A percentile compares a stretch with the other conserved stretches of the same genome.
These are phyloP conservation scores for Agaricus sinodeliciosus DNA, from an alignment of 768 basidiomycete genomes.

Conservation along the genomic window DNA sequence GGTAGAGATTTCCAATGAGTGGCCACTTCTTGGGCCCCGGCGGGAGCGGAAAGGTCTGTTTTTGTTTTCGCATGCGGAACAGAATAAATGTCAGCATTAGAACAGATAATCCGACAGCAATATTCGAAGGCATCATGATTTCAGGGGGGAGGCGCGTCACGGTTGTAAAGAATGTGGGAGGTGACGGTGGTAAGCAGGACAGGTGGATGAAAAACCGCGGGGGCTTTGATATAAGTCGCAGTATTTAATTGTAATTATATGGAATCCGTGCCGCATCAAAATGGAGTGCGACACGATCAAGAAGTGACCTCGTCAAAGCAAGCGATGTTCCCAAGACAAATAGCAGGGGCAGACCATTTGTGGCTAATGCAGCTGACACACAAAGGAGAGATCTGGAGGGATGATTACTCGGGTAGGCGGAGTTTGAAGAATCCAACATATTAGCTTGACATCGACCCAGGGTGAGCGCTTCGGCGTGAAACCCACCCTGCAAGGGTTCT, in stretches of 20 bases:
- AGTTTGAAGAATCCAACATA: not conserved
- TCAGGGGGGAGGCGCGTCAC: not conserved
- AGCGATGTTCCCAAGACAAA: not conserved
- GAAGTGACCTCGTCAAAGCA: too few relatives aligned
- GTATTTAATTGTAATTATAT: not conserved
- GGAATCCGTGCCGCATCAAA: conserved; percentile 3
- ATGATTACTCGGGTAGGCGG: conserved; percentile 2
- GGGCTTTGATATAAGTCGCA: not conserved
- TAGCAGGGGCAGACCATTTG: not conserved
- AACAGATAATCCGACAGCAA: not conserved
- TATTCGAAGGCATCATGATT: not conserved
- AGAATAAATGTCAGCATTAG: not conserved
- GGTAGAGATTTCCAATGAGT: conserved; percentile 32
- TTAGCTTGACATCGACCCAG: too few relatives aligned
- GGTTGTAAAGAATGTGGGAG: not conserved
- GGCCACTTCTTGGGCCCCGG: conserved; percentile 35
- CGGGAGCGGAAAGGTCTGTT: conserved; percentile 23
- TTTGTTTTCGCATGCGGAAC: not conserved
- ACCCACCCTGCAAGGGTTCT: too few relatives aligned
- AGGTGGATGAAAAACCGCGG: not conserved
- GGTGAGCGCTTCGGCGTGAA: too few relatives aligned
- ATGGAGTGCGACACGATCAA: not conserved
- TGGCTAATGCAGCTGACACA: not conserved
- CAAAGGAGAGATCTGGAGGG: too few relatives aligned
- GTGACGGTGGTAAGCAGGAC: not conserved